Percentiles rank a stretch among this genome's conserved stretches.
These are phyloP conservation scores for Pulveroboletus ravenelii DNA, from an alignment of 768 basidiomycete species.

Conservation along the genomic window DNA sequence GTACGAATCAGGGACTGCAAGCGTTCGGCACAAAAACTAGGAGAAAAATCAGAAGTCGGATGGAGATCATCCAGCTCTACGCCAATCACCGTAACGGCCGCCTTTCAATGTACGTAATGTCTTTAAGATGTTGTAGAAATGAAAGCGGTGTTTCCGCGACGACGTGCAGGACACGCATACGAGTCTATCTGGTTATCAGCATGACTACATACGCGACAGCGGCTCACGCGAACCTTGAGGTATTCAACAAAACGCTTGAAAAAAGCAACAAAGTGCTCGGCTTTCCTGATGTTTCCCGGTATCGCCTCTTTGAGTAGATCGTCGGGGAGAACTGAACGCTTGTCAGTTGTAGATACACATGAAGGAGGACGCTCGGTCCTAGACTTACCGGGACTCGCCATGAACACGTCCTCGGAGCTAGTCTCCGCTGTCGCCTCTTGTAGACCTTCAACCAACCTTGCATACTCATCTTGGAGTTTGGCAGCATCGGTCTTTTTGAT, in stretches of 20 bases:
- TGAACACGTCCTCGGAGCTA: conserved; percentile 71
- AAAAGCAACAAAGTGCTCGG: conserved; percentile 98
- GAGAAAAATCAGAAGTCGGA: background rate
- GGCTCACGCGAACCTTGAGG: conserved; percentile 62
- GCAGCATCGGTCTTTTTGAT: conserved; percentile 91
- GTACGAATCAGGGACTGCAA: conserved; percentile 92
- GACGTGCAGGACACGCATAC: conserved; percentile 98
- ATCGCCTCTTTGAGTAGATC: conserved; percentile 94
- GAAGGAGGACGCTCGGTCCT: background rate
- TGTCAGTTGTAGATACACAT: background rate
- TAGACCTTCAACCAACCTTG: conserved; percentile 89
- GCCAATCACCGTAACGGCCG: conserved; percentile 77
- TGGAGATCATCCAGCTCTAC: background rate
- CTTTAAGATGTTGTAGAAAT: conserved; percentile 96
- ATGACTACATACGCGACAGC: background rate
- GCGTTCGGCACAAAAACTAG: conserved; percentile 93
- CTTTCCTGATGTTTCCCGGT: conserved; percentile 97
- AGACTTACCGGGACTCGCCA: conserved; percentile 81
- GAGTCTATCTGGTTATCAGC: conserved; percentile 55
- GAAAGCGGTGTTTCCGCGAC: conserved; percentile 97
- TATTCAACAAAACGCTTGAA: conserved; percentile 98
- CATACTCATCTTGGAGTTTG: conserved; percentile 95
- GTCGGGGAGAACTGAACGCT: conserved; percentile 74
- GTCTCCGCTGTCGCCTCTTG: conserved; percentile 65
- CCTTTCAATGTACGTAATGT: conserved; percentile 97